Evolutionary conservation across 164 flowering plant genomes (phyloP), one percentile per base, ranked within the genome.

Genomic region (Aristolochia californica): DNA sequence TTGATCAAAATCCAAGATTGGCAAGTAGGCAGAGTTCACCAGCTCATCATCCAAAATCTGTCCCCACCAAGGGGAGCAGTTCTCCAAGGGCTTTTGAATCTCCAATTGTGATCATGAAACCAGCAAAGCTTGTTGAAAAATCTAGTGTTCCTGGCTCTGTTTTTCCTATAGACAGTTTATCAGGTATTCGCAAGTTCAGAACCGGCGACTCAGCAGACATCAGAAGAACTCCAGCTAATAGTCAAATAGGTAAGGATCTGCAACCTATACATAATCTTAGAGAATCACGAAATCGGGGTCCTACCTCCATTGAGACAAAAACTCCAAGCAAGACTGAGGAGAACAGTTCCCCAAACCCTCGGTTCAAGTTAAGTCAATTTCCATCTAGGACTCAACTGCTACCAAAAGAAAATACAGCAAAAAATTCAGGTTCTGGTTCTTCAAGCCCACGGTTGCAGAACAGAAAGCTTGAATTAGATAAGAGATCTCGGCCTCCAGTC

Each of bases 371-470:
- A 9, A 16, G 61, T 44, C 80, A 70, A 48, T 50, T 69, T 58
- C 61, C 71, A 22, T 30, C 69, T 44, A 82, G 62, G 66, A 59
- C 26, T 63, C 78, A 61, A 56, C 80, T 4, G 16, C n/a, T 16
- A 45, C 18, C 52, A 30, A 87, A 73, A 66, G 89, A 81, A 38
- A 79, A 56, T 66, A 34, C 53, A 17, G 40, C 23, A 25, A 59
- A 38, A 15, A 27, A 20, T 30, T 30, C 12, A 24, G 53, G 57
- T 60, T 67, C 83, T 20, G 87, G 80, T 57, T 79, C 90, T 26
- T 65, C 70, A 22, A 84, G 93, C 75, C 91, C 90, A 24, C 81
- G 88, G 70, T 34, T 80, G 73, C 88, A 72, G 55, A 88, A 77
- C 66, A 88, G 70, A 79, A 86, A 77, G 68, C 70, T 69, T 16